Percentiles rank a stretch among this genome's conserved stretches.
Conservation (phyloP, 345 rosid species). For the Salix suchowensis region DNA sequence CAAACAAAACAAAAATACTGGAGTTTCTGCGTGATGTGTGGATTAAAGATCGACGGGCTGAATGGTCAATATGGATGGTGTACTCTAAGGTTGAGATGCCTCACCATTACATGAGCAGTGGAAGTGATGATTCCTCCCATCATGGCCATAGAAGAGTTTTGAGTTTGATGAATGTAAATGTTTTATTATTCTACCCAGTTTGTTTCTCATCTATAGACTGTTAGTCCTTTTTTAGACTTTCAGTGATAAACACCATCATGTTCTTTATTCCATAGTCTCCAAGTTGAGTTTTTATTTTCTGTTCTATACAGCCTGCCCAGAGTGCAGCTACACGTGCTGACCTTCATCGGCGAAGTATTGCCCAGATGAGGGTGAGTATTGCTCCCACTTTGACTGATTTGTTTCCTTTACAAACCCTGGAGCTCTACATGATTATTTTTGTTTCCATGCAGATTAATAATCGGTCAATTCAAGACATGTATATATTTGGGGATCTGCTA, state of each 20-base stretch:
- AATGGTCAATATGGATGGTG: slow-evolving; percentile 99
- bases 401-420: background rate
- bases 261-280: slow-evolving; percentile 15
- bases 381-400: slow-evolving; percentile 6
- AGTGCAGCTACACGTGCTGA: slow-evolving; percentile 84
- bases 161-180: slow-evolving; percentile 65
- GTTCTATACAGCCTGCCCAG: slow-evolving; percentile 64
- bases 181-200: slow-evolving; percentile 5
- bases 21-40: slow-evolving; percentile 64
- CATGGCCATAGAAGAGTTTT: slow-evolving; percentile 56
- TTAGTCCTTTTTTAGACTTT: slow-evolving; percentile 19
- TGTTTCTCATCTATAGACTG: background rate
- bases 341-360: slow-evolving; percentile 90
- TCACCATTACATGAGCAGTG: slow-evolving; percentile 73
- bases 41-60: slow-evolving; percentile 81
- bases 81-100: slow-evolving; percentile 96
- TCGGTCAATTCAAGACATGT: slow-evolving; percentile 85
- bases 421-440: slow-evolving; percentile 13
- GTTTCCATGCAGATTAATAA: slow-evolving; percentile 67
- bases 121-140: slow-evolving; percentile 57
- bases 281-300: slow-evolving; percentile 1
- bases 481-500: slow-evolving; percentile 78
- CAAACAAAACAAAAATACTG: slow-evolving; percentile 52
- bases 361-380: slow-evolving; percentile 82
- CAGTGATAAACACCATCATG: background rate